A percentile compares a stretch with the other conserved stretches of the same genome.
Conservation (phyloP, 352 stramenopile genomes). For the Phytophthora capsici region DNA sequence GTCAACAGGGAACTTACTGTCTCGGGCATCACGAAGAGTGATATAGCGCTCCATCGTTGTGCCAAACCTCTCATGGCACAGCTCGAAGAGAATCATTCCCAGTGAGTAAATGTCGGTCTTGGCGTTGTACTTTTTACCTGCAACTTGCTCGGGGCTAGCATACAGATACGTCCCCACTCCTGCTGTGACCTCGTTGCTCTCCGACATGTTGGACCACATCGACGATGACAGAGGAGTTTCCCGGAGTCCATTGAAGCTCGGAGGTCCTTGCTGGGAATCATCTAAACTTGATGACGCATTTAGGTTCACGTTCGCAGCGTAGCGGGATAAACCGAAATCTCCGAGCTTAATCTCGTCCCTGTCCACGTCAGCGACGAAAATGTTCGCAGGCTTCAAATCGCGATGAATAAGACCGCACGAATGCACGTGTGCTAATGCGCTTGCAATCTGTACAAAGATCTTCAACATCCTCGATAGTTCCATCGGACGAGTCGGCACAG, state of each 20-base stretch:
- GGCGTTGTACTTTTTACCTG: slow-evolving; percentile 90
- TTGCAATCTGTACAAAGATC: slow-evolving; percentile 91
- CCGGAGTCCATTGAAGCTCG: slow-evolving; percentile 25
- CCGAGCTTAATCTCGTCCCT: slow-evolving; percentile 90
- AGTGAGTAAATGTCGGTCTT: slow-evolving; percentile 93
- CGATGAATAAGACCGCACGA: slow-evolving; percentile 91
- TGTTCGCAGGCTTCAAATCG: slow-evolving; percentile 93
- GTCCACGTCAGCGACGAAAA: slow-evolving; percentile 89
- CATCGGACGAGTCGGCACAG: slow-evolving; percentile 71
- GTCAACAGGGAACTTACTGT: slow-evolving; percentile 66
- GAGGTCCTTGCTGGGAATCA: slow-evolving; percentile 35
- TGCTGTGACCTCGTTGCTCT: slow-evolving; percentile 84
- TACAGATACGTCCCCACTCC: slow-evolving; percentile 93
- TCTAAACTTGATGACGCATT: slow-evolving; percentile 46
- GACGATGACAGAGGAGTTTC: slow-evolving; percentile 54
- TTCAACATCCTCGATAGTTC: slow-evolving; percentile 81
- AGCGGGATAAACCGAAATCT: slow-evolving; percentile 90
- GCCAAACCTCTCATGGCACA: slow-evolving; percentile 88
- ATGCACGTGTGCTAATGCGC: slow-evolving; percentile 91
- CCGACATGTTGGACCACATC: slow-evolving; percentile 75
- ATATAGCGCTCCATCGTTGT: slow-evolving; percentile 92
- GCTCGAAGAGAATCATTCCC: slow-evolving; percentile 93
- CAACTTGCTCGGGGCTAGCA: slow-evolving; percentile 90
- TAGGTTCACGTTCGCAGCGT: slow-evolving; percentile 82
- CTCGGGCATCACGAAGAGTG: slow-evolving; percentile 74